Evolutionary conservation across 331 rosid genomes (phyloP).

Genomic region (Rosa hybrid): DNA sequence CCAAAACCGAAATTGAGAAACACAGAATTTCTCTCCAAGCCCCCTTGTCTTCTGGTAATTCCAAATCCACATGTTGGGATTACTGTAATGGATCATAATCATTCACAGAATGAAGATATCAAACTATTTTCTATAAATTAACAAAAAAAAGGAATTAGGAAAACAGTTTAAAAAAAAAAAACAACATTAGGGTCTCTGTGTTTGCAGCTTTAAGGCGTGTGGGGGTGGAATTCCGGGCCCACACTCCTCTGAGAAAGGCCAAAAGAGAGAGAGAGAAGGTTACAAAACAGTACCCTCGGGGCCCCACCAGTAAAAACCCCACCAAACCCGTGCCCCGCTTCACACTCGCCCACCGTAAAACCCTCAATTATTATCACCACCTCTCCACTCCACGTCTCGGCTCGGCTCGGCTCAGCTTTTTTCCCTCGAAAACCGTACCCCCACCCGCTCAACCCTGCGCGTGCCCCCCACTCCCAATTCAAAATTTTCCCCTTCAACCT

Average conservation of each 20-base stretch:
- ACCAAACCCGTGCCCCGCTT: slow-evolving; percentile 25
- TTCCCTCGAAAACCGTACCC: background rate
- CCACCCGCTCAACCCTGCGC: slow-evolving; percentile 3
- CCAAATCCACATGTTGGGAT: too few relatives aligned
- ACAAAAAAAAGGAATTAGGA: background rate
- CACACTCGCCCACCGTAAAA: background rate
- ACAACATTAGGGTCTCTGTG: background rate
- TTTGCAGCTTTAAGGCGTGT: slow-evolving; percentile 14
- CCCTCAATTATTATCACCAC: slow-evolving; percentile 26
- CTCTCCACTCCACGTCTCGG: slow-evolving; percentile 4
- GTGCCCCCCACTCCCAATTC: slow-evolving; percentile 7
- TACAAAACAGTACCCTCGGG: background rate
- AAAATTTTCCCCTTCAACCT: slow-evolving; percentile 1
- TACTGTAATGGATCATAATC: too few relatives aligned
- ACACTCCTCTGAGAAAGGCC: background rate
- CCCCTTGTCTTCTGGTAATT: too few relatives aligned
- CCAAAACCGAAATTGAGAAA: too few relatives aligned
- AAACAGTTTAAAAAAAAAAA: too few relatives aligned
- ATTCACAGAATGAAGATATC: too few relatives aligned
- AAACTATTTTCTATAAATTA: too few relatives aligned
- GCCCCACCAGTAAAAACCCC: slow-evolving; percentile 15
- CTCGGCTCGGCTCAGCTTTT: slow-evolving; percentile 12
- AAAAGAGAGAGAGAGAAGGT: background rate
- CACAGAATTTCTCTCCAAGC: too few relatives aligned
- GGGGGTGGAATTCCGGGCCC: background rate